Conservation (phyloP, 2,329 filamentous ascomycete genomes). For the Hymenoscyphus albidus region DNA sequence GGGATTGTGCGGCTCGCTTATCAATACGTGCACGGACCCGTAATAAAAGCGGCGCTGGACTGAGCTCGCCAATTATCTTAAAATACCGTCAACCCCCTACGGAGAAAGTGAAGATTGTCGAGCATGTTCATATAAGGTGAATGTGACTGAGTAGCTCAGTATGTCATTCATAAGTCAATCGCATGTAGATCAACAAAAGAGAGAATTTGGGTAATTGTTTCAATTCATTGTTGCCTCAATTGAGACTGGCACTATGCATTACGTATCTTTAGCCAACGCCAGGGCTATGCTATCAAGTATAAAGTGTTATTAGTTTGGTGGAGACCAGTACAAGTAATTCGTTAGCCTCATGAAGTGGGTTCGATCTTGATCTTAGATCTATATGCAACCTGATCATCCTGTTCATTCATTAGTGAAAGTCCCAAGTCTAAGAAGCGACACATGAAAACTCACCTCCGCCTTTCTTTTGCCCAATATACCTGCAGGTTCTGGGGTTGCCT, state of each 20-base stretch:
- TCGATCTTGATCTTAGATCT: slow-evolving; percentile 34
- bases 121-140: too few relatives aligned
- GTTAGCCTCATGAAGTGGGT: slow-evolving; percentile 13
- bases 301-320: not conserved
- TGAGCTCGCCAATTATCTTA: too few relatives aligned
- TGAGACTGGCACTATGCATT: not conserved
- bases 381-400: slow-evolving; percentile 31
- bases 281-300: slow-evolving; percentile 10
- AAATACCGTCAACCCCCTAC: too few relatives aligned
- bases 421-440: not conserved
- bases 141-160: too few relatives aligned
- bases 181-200: not conserved
- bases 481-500: slow-evolving; percentile 57
- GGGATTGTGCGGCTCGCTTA: slow-evolving; percentile 7
- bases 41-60: too few relatives aligned
- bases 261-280: slow-evolving; percentile 10
- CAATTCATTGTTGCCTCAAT: not conserved
- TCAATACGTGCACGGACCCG: not conserved
- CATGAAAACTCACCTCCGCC: slow-evolving; percentile 51
- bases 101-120: too few relatives aligned
- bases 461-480: slow-evolving; percentile 66
- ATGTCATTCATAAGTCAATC: too few relatives aligned
- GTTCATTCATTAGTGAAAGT: not conserved
- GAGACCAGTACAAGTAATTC: not conserved
- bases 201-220: not conserved